Base-by-base conservation (phyloP, 306 rosid species). In the Fagus crenata region DNA sequence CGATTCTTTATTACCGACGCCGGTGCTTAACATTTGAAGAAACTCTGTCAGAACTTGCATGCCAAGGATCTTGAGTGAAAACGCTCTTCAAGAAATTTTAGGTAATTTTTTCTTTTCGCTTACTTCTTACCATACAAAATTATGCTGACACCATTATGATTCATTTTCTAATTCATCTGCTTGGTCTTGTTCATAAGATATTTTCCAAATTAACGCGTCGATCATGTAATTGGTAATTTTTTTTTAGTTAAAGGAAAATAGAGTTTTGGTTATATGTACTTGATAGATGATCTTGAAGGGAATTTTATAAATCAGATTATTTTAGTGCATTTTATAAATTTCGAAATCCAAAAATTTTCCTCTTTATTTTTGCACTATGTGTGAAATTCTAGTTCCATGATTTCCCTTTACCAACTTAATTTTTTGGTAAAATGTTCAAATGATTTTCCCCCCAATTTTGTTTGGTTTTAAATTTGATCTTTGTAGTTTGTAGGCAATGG, bases 21-120 rank as follows among this genome's bases (percentile, higher is more conserved):
- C 0, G 41, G 39, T 54, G 1, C 53, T n/a, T 22, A 3, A 75
- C 31, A 4, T 6, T 75, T 32, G 41, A 35, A 53, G 74, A 58
- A 51, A 60, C 42, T 37, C 22, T 42, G 5, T 11, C 35, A 36
- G 54, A 53, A 40, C 67, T 17, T 12, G 53, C 75, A 2, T 36
- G n/a, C 32, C 49, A 35, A 64, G 53, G 72, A 70, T 68, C 72
- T 64, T 61, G 55, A 58, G 53, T 3, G 22, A 75, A 60, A 33
- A 28, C 46, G 39, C 33, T 54, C 40, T 55, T 65, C 67, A 64
- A 9, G 2, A 78, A 14, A 60, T 51, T 64, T 53, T 68, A 40
- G 77, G 80, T 65, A 59, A 69, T 36, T 68, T 78, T 4, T 68
- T 58, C 73, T 18, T 49, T 31, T 53, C 1, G 5, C 28, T 69